Percentiles rank a stretch among this genome's conserved stretches.
phyloP scores from a whole-genome alignment of 2,329 filamentous ascomycete species.

The Chaetoscypha palmicola region DNA sequence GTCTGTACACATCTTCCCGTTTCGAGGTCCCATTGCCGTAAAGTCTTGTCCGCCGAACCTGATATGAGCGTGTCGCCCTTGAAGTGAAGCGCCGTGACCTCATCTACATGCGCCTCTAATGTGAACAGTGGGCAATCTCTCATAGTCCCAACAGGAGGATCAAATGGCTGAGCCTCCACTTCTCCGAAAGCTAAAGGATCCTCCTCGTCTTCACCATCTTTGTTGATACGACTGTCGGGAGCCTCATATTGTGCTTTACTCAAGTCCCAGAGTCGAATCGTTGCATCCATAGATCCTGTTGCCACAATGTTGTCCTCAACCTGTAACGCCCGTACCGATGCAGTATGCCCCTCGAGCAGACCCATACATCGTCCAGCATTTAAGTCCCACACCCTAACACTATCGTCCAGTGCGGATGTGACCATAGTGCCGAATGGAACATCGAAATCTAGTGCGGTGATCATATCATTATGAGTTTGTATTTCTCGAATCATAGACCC shows the following conservation, averaged over 20 bases:
- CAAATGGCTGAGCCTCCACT: conserved; percentile 58
- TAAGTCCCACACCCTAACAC: conserved; percentile 91
- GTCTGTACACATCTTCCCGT: conserved; percentile 98
- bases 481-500: conserved; percentile 85
- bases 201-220: conserved; percentile 53
- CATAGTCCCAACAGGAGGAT: conserved; percentile 72
- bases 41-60: conserved; percentile 92
- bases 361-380: conserved; percentile 91
- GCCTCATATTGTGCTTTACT: conserved; percentile 81
- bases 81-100: conserved; percentile 92
- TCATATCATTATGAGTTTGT: conserved; percentile 77
- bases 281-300: conserved; percentile 90
- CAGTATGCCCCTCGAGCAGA: conserved; percentile 84
- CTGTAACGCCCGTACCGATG: conserved; percentile 85
- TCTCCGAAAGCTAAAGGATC: conserved; percentile 69
- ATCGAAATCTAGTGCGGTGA: conserved; percentile 92
- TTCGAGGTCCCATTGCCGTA: conserved; percentile 95
- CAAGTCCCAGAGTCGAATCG: conserved; percentile 90
- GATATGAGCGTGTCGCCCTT: conserved; percentile 84
- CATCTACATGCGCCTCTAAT: conserved; percentile 82
- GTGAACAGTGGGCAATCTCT: conserved; percentile 84
- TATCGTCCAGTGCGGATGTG: conserved; percentile 85
- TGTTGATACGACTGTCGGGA: conserved; percentile 42
- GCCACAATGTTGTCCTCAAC: conserved; percentile 94
- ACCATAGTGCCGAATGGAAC: conserved; percentile 95